Base-by-base conservation (phyloP, 805 yeast genomes). In the Kodamaea jinghongensis region DNA sequence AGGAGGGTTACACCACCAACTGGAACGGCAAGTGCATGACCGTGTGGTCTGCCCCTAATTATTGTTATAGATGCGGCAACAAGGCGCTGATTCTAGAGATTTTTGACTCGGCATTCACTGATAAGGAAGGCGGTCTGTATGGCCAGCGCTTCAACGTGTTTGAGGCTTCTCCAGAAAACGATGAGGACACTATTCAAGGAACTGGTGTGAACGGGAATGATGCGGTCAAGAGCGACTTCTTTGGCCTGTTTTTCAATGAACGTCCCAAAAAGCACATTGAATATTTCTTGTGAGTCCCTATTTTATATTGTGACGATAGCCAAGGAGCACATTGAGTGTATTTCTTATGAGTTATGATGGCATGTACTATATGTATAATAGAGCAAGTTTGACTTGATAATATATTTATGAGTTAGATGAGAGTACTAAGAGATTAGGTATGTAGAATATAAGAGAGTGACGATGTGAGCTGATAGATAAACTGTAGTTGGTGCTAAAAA, bases 41-140 rank as follows among this genome's bases (percentile, higher is more conserved):
- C 0, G 98, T 93, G 6, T 93, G 99, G 99, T 83, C 93, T 1
- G 99, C 99, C 0, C 99, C 99, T 0, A 93, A 93, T 57, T 93
- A 93, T 58, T 93, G 99, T 58, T 93, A 93, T 55, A 63, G 99
- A 45, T 93, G 99, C 61, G 99, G 99, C 0, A 93, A 93, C 58
- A 80, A 88, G 57, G 99, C 99, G 4, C 86, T 96, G n/a, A 90
- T 93, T n/a, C 71, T 93, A 46, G 99, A 93, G 60, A 79, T 93
- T 4, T 57, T 59, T 41, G 75, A 75, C 48, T 60, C 71, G 32
- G 77, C 75, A 49, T 78, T 76, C 43, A 53, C 54, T 30, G 38
- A 47, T 26, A 58, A 54, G 34, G 16, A 30, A 15, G 45, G 43
- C 10, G 30, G 23, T 17, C 53, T 66, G 17, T 63, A 70, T 36